Evolutionary conservation across 1,284 basidiomycete species (phyloP), one percentile per base, ranked within the genome.

Genomic region (Sporisorium exsertum): DNA sequence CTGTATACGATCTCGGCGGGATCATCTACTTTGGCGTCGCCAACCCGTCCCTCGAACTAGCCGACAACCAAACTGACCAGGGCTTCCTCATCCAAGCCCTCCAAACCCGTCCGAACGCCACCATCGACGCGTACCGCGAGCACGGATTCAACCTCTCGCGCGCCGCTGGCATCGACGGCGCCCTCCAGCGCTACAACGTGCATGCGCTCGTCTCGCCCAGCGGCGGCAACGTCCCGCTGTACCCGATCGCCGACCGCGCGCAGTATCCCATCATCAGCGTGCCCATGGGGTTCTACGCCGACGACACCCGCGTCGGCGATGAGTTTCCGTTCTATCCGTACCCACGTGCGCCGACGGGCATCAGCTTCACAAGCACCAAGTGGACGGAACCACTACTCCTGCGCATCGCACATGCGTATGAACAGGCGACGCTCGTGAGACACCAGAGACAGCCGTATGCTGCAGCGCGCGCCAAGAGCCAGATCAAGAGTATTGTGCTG

Each of bases 311-410:
- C 16, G 49, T 49, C 8, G 64, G 64, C 18, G 13, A 47, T 2
- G 29, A 56, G 1, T 71, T 70, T 42, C 64, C 65, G 5, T 65
- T 54, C 47, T 68, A 57, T 27, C 68, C 73, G 3, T 72, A 46
- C 57, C 67, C 68, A 2, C 20, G 56, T 13, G 78, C 73, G 8
- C 91, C 91, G 0, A 89, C 91, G 52, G 91, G 91, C 0, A 84
- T 92, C 3, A 89, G 89, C 0, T 91, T 91, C 84, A 79, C 91
- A 18, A 90, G 90, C 5, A 90, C 89, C 1, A 90, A 90, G 5
- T 91, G 88, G 84, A 89, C 88, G 60, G 91, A 91, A 66, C 89
- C 89, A 63, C 81, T 89, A 32, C 86, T 92, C 33, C 87, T 92
- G 58, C 86, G 88, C 0, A 88, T 89, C 62, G 91, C 88, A 5